A percentile compares a stretch with the other conserved stretches of the same genome.
Evolutionary conservation across 2,329 filamentous ascomycete genomes (phyloP).

Genomic region (Neospermospora avenae): DNA sequence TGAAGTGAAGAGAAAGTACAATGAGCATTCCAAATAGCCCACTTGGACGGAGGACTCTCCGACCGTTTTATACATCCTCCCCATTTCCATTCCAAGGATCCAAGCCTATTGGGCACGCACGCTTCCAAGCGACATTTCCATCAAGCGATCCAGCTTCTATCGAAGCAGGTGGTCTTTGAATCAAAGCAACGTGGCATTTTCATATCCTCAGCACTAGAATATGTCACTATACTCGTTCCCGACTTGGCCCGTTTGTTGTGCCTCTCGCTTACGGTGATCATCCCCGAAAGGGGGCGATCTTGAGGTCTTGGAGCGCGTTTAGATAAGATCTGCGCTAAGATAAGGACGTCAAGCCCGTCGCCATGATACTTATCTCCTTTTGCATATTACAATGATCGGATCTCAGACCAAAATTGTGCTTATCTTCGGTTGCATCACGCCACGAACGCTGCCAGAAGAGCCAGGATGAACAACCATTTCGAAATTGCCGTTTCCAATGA

Average conservation of each 20-base stretch:
- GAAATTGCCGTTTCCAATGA: background rate
- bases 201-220: background rate
- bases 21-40: background rate
- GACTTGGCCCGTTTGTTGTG: background rate
- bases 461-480: background rate
- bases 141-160: background rate
- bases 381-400: background rate
- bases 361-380: background rate
- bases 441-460: background rate
- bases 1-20: background rate
- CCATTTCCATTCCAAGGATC: background rate
- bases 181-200: background rate
- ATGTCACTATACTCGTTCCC: background rate
- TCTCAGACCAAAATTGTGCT: background rate
- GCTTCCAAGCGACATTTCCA: background rate
- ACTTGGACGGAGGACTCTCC: background rate
- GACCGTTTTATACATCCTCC: background rate
- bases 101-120: background rate
- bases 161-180: background rate
- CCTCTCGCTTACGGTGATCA: constrained; percentile 2
- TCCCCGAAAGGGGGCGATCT: background rate
- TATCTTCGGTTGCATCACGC: background rate
- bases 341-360: background rate
- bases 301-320: background rate
- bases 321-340: constrained; percentile 9